Percentiles rank a stretch among this genome's conserved stretches.
Conservation (phyloP, 2,329 filamentous ascomycete genomes). For the Alternaria incomplexa region DNA sequence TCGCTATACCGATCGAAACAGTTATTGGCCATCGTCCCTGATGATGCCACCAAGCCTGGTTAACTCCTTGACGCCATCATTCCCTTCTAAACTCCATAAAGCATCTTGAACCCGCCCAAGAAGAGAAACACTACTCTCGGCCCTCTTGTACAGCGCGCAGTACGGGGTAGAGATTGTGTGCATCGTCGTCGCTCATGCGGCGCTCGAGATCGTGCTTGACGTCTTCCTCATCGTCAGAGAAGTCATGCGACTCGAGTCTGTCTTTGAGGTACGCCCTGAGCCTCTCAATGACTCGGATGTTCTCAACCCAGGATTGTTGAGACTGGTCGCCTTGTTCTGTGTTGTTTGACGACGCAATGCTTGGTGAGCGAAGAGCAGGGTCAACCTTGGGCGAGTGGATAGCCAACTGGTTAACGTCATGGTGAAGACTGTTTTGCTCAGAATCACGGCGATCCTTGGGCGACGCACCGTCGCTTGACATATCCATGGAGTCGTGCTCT, state of each 20-base stretch:
- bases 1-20: constrained; percentile 14
- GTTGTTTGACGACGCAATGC: constrained; percentile 43
- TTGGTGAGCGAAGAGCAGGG: constrained; percentile 48
- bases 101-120: not conserved
- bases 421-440: constrained; percentile 45
- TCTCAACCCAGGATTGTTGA: constrained; percentile 66
- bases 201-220: constrained; percentile 35
- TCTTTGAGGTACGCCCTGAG: constrained; percentile 64
- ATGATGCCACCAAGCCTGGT: not conserved
- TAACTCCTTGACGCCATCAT: constrained; percentile 23
- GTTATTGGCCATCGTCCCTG: constrained; percentile 6
- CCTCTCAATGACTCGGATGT: constrained; percentile 68
- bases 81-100: constrained; percentile 20
- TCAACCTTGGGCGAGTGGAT: constrained; percentile 51
- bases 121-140: constrained; percentile 32
- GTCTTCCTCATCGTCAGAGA: constrained; percentile 45
- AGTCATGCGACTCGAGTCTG: constrained; percentile 59
- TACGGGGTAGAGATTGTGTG: constrained; percentile 49
- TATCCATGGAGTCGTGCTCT: constrained; percentile 49
- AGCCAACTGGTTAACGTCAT: constrained; percentile 48
- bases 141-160: constrained; percentile 50
- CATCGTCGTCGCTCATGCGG: constrained; percentile 48
- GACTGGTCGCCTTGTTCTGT: constrained; percentile 43
- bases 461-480: constrained; percentile 45
- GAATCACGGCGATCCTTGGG: constrained; percentile 42